Conservation (phyloP, 129 eudicot genomes). For the Artemisia annua region DNA sequence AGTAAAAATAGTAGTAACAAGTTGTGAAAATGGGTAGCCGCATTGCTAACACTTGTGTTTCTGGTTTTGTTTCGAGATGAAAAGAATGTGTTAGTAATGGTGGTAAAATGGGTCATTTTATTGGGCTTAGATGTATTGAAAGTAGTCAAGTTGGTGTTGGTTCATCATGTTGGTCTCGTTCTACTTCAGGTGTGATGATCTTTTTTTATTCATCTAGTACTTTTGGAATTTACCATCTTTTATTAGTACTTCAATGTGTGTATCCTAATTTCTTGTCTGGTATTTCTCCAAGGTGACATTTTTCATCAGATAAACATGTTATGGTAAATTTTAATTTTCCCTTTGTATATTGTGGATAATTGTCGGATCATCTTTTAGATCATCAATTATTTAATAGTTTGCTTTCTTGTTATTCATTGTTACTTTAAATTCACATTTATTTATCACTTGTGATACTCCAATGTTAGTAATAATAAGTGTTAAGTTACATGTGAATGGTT, state of each 20-base stretch:
- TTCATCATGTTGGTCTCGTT: slow-evolving; percentile 32
- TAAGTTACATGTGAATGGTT: too few relatives aligned
- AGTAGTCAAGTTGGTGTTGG: slow-evolving; percentile 18
- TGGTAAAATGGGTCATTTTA: slow-evolving; percentile 41
- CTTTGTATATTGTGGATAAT: background rate
- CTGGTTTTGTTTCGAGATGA: slow-evolving; percentile 42
- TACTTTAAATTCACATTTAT: too few relatives aligned
- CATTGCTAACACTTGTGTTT: slow-evolving; percentile 51
- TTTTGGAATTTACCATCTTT: slow-evolving; percentile 10
- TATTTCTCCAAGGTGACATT: slow-evolving; percentile 87
- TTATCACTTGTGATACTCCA: too few relatives aligned
- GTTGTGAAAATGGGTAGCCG: slow-evolving; percentile 48
- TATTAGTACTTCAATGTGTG: slow-evolving; percentile 2
- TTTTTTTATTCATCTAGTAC: background rate
- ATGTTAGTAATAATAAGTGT: too few relatives aligned
- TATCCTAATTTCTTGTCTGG: slow-evolving; percentile 34
- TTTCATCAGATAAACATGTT: slow-evolving; percentile 92
- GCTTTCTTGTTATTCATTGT: too few relatives aligned
- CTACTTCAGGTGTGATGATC: slow-evolving; percentile 45
- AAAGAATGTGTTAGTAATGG: slow-evolving; percentile 42
- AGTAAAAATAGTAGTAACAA: too few relatives aligned
- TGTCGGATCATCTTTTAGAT: background rate
- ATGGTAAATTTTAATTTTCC: slow-evolving; percentile 52
- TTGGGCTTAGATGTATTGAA: slow-evolving; percentile 55
- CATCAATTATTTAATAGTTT: too few relatives aligned